Conservation (phyloP, 208 protist genomes). For the Leishmania tarentolae region DNA sequence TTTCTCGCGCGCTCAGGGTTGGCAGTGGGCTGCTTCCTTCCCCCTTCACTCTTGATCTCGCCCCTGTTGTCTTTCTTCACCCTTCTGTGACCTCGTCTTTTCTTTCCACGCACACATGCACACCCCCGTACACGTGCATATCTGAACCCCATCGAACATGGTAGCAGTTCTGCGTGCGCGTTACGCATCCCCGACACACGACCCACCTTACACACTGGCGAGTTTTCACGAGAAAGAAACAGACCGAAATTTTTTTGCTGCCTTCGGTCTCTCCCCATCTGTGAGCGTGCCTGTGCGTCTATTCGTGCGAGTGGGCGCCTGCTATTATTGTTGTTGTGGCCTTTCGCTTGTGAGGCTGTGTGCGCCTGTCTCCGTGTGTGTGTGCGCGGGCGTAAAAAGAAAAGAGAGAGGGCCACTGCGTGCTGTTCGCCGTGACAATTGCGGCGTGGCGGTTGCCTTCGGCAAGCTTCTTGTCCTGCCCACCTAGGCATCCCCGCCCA, state of each 20-base stretch:
- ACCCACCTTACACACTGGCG: neutral
- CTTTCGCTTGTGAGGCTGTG: neutral
- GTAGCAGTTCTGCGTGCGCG: conserved; percentile 1
- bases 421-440: neutral
- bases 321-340: neutral
- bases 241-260: neutral
- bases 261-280: neutral
- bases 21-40: neutral
- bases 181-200: neutral
- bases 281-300: neutral
- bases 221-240: neutral
- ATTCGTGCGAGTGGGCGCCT: neutral
- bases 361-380: neutral
- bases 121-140: conserved; percentile 2
- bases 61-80: neutral
- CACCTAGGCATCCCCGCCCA: neutral
- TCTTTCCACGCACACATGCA: conserved; percentile 14
- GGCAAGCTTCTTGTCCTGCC: neutral
- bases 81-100: neutral
- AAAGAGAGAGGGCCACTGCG: neutral
- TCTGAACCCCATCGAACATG: neutral
- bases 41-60: neutral
- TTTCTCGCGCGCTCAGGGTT: neutral
- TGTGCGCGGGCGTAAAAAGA: neutral
- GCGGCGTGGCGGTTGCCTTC: neutral